Percentiles rank a stretch among this genome's conserved stretches.
phyloP scores from a whole-genome alignment of 257 asterid species.

The Gentiana straminea region DNA sequence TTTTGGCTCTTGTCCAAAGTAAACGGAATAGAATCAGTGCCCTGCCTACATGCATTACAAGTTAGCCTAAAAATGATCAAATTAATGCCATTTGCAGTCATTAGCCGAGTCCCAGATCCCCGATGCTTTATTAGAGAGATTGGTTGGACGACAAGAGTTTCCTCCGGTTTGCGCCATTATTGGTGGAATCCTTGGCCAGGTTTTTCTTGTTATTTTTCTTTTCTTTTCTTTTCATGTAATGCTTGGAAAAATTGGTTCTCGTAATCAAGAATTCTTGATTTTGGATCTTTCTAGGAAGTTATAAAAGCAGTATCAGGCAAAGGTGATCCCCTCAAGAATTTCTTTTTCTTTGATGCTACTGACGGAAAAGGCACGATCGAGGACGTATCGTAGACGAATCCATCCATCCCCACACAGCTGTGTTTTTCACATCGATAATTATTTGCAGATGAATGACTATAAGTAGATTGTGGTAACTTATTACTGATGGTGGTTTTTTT shows the following conservation, averaged over 20 bases:
- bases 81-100: constrained; percentile 32
- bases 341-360: constrained; percentile 74
- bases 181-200: constrained; percentile 99
- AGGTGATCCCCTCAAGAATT: constrained; percentile 87
- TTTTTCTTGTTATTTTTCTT: constrained; percentile 7
- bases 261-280: neutral
- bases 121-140: constrained; percentile 62
- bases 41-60: too few relatives aligned
- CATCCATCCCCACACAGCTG: neutral
- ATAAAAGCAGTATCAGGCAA: constrained; percentile 93
- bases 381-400: constrained; percentile 37
- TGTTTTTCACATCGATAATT: too few relatives aligned
- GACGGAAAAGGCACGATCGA: constrained; percentile 88
- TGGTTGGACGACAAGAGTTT: constrained; percentile 61
- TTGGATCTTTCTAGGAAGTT: constrained; percentile 52
- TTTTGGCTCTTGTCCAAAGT: too few relatives aligned
- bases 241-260: neutral
- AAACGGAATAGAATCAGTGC: too few relatives aligned
- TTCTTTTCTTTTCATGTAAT: neutral
- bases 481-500: too few relatives aligned
- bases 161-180: constrained; percentile 90
- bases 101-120: constrained; percentile 61
- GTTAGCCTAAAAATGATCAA: neutral
- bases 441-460: too few relatives aligned
- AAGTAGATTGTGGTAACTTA: too few relatives aligned